Percentiles rank a stretch among this genome's conserved stretches.
Conservation (phyloP, 2,329 filamentous ascomycete species). For the Paracoccidioides lutzii region DNA sequence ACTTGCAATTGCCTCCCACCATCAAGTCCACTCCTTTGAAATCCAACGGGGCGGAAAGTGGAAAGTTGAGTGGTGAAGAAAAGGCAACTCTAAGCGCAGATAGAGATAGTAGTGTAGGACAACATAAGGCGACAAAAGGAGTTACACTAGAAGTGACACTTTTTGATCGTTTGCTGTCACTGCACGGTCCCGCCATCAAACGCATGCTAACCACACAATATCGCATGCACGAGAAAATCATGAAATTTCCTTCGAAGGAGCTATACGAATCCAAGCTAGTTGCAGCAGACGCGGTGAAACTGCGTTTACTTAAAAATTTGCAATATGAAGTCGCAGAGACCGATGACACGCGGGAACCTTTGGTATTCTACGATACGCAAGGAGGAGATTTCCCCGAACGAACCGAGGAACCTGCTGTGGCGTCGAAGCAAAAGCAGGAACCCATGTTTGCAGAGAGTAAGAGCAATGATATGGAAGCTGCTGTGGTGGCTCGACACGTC, state of each 20-base stretch:
- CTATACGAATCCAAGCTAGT: slow-evolving; percentile 73
- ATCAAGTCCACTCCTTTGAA: slow-evolving; percentile 62
- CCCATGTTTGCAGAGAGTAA: slow-evolving; percentile 60
- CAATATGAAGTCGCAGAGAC: slow-evolving; percentile 64
- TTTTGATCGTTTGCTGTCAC: slow-evolving; percentile 71
- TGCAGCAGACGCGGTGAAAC: slow-evolving; percentile 66
- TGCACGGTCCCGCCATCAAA: slow-evolving; percentile 77
- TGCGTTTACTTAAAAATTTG: slow-evolving; percentile 61
- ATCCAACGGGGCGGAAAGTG: slow-evolving; percentile 29
- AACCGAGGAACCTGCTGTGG: slow-evolving; percentile 45
- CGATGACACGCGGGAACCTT: slow-evolving; percentile 75
- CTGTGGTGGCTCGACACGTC: slow-evolving; percentile 68
- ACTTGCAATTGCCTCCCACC: slow-evolving; percentile 85
- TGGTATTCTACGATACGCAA: slow-evolving; percentile 94
- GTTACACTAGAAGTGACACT: slow-evolving; percentile 64
- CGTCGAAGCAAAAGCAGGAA: slow-evolving; percentile 40
- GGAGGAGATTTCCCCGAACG: slow-evolving; percentile 83
- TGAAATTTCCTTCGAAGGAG: slow-evolving; percentile 82
- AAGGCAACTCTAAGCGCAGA: neutral
- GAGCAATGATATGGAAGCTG: slow-evolving; percentile 82
- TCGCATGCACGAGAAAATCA: slow-evolving; percentile 92
- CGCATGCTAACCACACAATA: slow-evolving; percentile 95
- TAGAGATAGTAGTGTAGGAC: slow-evolving; percentile 17
- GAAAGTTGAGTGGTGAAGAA: slow-evolving; percentile 21
- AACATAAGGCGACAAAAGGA: slow-evolving; percentile 25